phyloP scores from a whole-genome alignment of 1,284 basidiomycete genomes.

The Tilletia caries region DNA sequence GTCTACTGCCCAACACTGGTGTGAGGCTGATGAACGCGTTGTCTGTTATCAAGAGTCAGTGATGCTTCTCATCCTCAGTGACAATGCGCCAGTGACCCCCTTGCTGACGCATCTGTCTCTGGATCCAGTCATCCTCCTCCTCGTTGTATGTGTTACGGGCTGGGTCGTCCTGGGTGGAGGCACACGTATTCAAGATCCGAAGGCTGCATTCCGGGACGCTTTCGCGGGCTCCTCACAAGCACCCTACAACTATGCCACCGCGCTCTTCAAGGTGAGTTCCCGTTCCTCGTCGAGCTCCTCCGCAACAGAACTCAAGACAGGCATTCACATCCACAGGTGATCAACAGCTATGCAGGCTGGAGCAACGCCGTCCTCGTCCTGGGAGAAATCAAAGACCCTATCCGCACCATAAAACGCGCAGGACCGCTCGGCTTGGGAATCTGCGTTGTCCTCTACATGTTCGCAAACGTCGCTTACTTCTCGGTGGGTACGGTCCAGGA shows the following conservation, averaged over 20 bases:
- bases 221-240: constrained; percentile 60
- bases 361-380: constrained; percentile 61
- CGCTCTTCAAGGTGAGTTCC: constrained; percentile 15
- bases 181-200: constrained; percentile 51
- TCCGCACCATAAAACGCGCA: constrained; percentile 62
- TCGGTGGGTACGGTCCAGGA: constrained; percentile 58
- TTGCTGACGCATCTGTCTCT: constrained; percentile 17
- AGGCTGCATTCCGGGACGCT: constrained; percentile 59
- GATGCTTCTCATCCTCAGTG: background rate
- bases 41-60: constrained; percentile 61
- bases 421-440: constrained; percentile 61
- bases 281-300: too few relatives aligned
- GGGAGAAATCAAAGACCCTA: constrained; percentile 59
- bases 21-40: constrained; percentile 66
- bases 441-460: constrained; percentile 59
- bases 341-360: constrained; percentile 62
- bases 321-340: background rate
- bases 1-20: constrained; percentile 62
- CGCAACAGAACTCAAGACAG: background rate
- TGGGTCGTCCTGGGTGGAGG: constrained; percentile 60
- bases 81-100: background rate
- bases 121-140: constrained; percentile 59
- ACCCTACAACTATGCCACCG: constrained; percentile 42
- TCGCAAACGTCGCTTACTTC: constrained; percentile 58
- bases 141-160: constrained; percentile 60